These are phyloP conservation scores for Debaryomyces coudertii DNA, from an alignment of 1,139 yeast genomes.

Conservation along the genomic window DNA sequence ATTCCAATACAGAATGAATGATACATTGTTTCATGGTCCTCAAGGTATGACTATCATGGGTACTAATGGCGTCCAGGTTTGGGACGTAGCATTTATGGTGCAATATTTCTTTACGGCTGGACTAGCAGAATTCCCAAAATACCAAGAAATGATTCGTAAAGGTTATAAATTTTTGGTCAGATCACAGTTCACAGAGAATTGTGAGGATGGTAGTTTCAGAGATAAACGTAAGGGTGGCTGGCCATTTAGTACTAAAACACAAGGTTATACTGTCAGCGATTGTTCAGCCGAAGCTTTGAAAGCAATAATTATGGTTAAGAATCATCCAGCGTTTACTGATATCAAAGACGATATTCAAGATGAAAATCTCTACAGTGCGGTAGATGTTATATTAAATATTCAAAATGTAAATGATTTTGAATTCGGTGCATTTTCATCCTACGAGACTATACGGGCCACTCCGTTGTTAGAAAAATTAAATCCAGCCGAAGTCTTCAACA, in stretches of 20 bases:
- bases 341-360: constrained; percentile 53
- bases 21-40: constrained; percentile 80
- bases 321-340: constrained; percentile 50
- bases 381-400: constrained; percentile 59
- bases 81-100: constrained; percentile 93
- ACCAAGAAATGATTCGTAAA: constrained; percentile 59
- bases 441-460: constrained; percentile 84
- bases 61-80: constrained; percentile 95
- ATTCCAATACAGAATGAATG: constrained; percentile 66
- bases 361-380: constrained; percentile 62
- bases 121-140: constrained; percentile 69
- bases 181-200: constrained; percentile 83
- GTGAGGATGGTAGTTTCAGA: constrained; percentile 77
- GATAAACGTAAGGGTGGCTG: constrained; percentile 91
- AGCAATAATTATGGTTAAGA: constrained; percentile 89
- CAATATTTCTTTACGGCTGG: constrained; percentile 86
- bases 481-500: constrained; percentile 98
- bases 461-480: constrained; percentile 75
- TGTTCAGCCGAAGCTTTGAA: constrained; percentile 96
- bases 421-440: constrained; percentile 90
- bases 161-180: constrained; percentile 75
- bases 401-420: constrained; percentile 84
- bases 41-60: constrained; percentile 95
- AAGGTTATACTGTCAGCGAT: constrained; percentile 95
- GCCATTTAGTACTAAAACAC: constrained; percentile 95